Evolutionary conservation across 176 grass and related monocot species (phyloP).

Genomic region (Raddia distichophylla): DNA sequence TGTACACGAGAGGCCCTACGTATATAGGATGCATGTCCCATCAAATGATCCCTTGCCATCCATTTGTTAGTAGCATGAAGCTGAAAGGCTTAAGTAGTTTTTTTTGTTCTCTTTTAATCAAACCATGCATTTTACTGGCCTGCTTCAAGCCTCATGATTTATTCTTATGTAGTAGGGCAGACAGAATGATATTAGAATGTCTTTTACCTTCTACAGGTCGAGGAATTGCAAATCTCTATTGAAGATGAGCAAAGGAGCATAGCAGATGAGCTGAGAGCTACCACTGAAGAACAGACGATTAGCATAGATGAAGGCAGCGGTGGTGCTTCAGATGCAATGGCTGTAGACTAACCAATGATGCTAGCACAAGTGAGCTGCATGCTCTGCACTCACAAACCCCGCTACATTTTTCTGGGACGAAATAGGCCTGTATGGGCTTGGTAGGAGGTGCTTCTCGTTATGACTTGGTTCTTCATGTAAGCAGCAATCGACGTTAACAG

Average conservation of each 20-base stretch:
- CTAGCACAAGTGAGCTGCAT: neutral
- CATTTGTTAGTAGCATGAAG: too few relatives aligned
- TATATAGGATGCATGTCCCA: too few relatives aligned
- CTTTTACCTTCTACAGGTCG: too few relatives aligned
- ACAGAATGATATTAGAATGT: too few relatives aligned
- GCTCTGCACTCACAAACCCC: neutral
- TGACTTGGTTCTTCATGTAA: slow-evolving; percentile 5
- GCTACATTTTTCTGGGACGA: neutral
- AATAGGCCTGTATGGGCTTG: neutral
- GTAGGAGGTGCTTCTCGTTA: neutral
- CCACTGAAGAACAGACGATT: slow-evolving; percentile 59
- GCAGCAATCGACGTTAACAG: neutral
- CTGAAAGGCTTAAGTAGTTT: too few relatives aligned
- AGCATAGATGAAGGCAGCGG: slow-evolving; percentile 66
- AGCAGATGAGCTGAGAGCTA: slow-evolving; percentile 64
- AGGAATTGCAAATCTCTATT: too few relatives aligned
- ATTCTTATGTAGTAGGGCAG: too few relatives aligned
- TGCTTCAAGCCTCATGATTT: too few relatives aligned
- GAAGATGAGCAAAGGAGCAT: slow-evolving; percentile 84
- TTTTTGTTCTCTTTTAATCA: too few relatives aligned
- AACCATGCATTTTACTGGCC: too few relatives aligned
- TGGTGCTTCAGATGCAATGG: slow-evolving; percentile 78
- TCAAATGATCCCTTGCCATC: too few relatives aligned
- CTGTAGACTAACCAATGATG: slow-evolving; percentile 57
- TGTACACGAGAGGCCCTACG: too few relatives aligned